phyloP scores from a whole-genome alignment of 441 rosid genomes.

The Croton laevigatus region DNA sequence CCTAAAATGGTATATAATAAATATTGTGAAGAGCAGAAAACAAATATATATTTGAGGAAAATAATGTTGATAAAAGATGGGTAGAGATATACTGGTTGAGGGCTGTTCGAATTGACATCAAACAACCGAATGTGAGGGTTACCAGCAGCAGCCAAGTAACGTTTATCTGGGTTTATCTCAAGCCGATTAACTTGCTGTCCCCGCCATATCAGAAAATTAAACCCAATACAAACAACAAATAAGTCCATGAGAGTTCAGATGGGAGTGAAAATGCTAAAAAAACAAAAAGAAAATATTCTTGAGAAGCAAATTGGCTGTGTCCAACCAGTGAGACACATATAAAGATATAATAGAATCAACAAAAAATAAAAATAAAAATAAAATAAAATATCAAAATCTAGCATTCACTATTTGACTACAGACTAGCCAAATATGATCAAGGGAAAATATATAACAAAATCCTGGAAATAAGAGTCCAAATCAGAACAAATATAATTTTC shows the following conservation, averaged over 20 bases:
- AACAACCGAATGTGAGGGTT: conserved; percentile 91
- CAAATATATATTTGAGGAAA: neutral
- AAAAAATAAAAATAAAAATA: no score
- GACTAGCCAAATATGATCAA: neutral
- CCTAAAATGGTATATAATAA: conserved; percentile 35
- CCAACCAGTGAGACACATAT: neutral
- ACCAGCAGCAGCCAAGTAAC: conserved; percentile 80
- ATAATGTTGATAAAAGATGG: conserved; percentile 5
- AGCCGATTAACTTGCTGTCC: conserved; percentile 87
- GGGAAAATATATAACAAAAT: neutral
- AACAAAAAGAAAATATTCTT: neutral
- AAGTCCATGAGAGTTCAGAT: neutral
- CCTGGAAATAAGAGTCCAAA: neutral
- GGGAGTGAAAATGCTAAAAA: neutral
- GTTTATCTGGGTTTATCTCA: conserved; percentile 92
- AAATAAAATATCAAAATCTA: neutral
- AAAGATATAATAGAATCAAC: neutral
- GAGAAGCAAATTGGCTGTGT: neutral
- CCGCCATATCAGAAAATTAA: neutral
- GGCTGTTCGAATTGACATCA: conserved; percentile 73
- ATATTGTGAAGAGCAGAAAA: conserved; percentile 4
- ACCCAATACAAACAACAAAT: neutral
- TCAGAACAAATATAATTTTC: neutral
- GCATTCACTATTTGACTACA: no score
- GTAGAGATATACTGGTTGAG: conserved; percentile 63